Evolutionary conservation across 352 stramenopile genomes (phyloP).

Genomic region (Achlya hypogyna): DNA sequence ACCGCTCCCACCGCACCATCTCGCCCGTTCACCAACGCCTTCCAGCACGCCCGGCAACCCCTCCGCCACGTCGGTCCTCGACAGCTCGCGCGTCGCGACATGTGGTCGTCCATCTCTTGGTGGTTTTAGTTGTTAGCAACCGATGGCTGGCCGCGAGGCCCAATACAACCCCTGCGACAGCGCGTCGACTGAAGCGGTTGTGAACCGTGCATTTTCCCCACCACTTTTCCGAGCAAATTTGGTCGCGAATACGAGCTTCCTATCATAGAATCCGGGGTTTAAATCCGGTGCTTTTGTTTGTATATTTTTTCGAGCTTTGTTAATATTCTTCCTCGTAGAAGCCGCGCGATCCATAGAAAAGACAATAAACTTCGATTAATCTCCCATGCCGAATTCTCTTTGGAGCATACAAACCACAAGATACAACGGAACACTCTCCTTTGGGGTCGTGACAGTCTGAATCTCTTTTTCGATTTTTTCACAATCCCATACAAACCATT

Average conservation of each 20-base stretch:
- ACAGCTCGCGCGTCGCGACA: no score
- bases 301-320: background rate
- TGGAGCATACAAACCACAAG: background rate
- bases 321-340: background rate
- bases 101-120: no score
- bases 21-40: no score
- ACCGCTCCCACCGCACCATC: no score
- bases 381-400: background rate
- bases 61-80: no score
- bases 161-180: background rate
- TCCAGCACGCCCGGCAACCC: no score
- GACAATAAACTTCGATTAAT: background rate
- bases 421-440: background rate
- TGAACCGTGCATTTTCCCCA: no score
- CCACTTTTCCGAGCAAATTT: no score
- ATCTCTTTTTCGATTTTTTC: background rate
- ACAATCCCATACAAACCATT: background rate
- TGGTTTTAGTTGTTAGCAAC: no score
- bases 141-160: background rate
- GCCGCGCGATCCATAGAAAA: slow-evolving; percentile 1
- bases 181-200: background rate
- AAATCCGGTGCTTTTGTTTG: background rate
- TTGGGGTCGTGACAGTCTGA: background rate
- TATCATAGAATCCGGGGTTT: no score
- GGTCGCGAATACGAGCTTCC: no score